Base-by-base conservation (phyloP, 2,329 filamentous ascomycete genomes). In the Ustilaginoidea virens region DNA sequence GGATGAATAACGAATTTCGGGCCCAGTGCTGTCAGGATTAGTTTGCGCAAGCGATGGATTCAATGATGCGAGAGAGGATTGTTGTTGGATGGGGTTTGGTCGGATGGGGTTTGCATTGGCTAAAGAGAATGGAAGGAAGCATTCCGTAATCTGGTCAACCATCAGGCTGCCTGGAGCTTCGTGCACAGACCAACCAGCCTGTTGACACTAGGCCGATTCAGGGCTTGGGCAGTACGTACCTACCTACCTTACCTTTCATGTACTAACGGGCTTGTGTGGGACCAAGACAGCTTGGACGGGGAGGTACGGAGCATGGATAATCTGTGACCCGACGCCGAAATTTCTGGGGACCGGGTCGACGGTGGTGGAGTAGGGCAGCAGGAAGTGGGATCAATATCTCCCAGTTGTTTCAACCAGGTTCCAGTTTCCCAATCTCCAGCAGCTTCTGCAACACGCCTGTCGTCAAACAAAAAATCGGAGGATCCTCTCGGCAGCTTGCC, bases 371-470 rank as follows among this genome's bases (percentile, higher is more conserved):
- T 53, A 54, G 52, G 48, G 51, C 48, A 35, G 44, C n/a, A n/a
- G 45, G 44, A 48, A 42, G 53, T 55, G 53, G 53, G 51, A 56
- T n/a, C n/a, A n/a, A n/a, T n/a, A n/a, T n/a, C n/a, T n/a, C n/a
- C n/a, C n/a, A n/a, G n/a, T n/a, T 53, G 53, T 46, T 43, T 41
- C 40, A 43, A 21, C 17, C 36, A 49, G 41, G 43, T 43, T 46
- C 45, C 35, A 44, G 44, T 39, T 44, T 36, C 42, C 27, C 23
- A 27, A 19, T 15, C 23, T 33, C 24, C 19, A 31, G 33, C 34
- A n/a, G 27, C 28, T 27, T 33, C 42, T 46, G 35, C 42, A 43
- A 44, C 40, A 46, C n/a, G 39, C 45, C 44, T 43, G 46, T 41
- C 39, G 41, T 40, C 44, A 43, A 41, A 44, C 39, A 36, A 39